These are phyloP conservation scores for Rasamsonia emersonii DNA, from an alignment of 2,329 filamentous ascomycete species.

Conservation along the genomic window DNA sequence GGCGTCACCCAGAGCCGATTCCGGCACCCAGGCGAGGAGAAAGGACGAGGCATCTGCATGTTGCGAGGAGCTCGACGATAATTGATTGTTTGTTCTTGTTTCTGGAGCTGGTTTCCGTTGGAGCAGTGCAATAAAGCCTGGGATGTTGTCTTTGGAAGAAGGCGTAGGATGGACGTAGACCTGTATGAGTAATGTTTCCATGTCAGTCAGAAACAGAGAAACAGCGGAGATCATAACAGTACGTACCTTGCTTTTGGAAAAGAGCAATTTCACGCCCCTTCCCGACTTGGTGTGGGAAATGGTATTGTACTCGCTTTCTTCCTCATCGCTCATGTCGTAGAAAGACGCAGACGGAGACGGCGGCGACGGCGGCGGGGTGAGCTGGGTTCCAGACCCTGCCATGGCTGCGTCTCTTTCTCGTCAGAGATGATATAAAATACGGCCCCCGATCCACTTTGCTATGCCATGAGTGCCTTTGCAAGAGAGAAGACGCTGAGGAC, in stretches of 20 bases:
- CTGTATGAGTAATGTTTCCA: constrained; percentile 33
- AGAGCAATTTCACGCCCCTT: constrained; percentile 84
- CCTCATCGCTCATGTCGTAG: constrained; percentile 94
- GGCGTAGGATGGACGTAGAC: constrained; percentile 95
- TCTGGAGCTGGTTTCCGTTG: constrained; percentile 62
- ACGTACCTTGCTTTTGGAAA: constrained; percentile 87
- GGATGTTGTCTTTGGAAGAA: constrained; percentile 89
- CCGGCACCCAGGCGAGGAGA: constrained; percentile 87
- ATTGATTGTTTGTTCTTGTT: constrained; percentile 20
- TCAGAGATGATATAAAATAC: constrained; percentile 1
- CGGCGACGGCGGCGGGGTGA: constrained; percentile 32
- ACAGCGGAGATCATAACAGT: constrained; percentile 1
- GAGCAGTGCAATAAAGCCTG: constrained; percentile 84
- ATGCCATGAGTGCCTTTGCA: too few relatives aligned
- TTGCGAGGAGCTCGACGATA: constrained; percentile 36
- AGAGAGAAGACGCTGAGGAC: too few relatives aligned
- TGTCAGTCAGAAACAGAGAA: not conserved
- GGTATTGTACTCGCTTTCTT: constrained; percentile 90
- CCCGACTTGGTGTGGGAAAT: constrained; percentile 71
- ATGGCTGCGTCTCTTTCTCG: constrained; percentile 12
- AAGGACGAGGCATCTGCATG: constrained; percentile 57
- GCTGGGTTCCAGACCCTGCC: constrained; percentile 22
- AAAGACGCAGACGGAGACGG: constrained; percentile 78
- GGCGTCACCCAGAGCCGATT: constrained; percentile 75
- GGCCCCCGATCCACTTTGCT: too few relatives aligned